phyloP scores from a whole-genome alignment of 2,329 filamentous ascomycete species.

The Colletotrichum tanaceti region DNA sequence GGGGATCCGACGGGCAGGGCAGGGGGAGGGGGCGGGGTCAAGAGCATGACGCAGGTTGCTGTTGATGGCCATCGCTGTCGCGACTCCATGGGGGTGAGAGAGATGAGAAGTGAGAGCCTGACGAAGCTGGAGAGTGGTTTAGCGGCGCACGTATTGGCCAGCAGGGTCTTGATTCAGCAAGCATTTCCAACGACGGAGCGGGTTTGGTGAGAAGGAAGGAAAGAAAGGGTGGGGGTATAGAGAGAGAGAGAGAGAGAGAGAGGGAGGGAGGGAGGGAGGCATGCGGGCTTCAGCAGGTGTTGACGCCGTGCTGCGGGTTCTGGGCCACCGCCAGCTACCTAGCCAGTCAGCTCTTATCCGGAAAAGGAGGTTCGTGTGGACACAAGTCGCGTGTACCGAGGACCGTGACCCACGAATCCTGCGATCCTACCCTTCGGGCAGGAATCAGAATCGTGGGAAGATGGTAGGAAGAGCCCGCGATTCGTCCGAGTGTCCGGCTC shows the following conservation, averaged over 20 bases:
- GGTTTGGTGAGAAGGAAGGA: too few relatives aligned
- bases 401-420: background rate
- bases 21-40: too few relatives aligned
- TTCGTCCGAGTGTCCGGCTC: background rate
- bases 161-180: background rate
- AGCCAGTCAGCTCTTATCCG: background rate
- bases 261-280: background rate
- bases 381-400: background rate
- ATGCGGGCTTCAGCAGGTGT: background rate
- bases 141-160: background rate
- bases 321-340: background rate
- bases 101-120: background rate
- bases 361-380: background rate
- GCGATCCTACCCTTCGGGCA: too few relatives aligned
- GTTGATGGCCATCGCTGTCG: background rate
- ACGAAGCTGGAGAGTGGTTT: background rate
- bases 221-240: too few relatives aligned
- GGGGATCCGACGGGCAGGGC: background rate
- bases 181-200: background rate
- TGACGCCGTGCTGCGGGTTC: background rate
- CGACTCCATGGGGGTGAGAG: background rate
- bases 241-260: too few relatives aligned
- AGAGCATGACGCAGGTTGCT: background rate
- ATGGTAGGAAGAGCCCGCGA: background rate
- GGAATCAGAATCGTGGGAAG: too few relatives aligned